Conservation (phyloP, 2,329 filamentous ascomycete genomes). For the Sporothrix humicola region DNA sequence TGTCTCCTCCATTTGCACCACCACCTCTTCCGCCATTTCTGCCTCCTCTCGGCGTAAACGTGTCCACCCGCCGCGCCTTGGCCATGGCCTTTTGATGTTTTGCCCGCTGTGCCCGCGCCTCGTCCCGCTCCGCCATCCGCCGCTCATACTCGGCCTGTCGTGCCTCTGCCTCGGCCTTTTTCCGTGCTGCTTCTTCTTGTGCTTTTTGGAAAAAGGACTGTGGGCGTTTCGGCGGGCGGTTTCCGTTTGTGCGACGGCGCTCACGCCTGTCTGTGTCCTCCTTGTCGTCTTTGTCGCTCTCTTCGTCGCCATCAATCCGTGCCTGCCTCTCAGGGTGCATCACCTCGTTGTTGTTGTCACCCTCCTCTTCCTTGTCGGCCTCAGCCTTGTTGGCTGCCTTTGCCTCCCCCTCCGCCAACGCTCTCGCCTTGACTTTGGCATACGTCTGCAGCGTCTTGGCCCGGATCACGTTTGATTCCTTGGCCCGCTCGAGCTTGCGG, state of each 20-base stretch:
- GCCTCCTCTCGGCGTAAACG: constrained; percentile 62
- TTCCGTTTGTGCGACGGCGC: constrained; percentile 59
- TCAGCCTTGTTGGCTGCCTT: constrained; percentile 25
- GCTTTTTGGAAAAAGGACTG: constrained; percentile 35
- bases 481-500: constrained; percentile 63
- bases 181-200: constrained; percentile 61
- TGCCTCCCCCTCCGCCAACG: constrained; percentile 30
- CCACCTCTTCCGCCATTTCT: neutral
- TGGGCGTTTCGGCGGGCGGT: constrained; percentile 47
- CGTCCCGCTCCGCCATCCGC: constrained; percentile 68
- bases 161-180: constrained; percentile 53
- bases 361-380: constrained; percentile 11
- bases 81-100: constrained; percentile 63
- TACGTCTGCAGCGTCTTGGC: constrained; percentile 94
- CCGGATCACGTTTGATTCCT: constrained; percentile 85
- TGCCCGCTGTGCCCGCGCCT: constrained; percentile 52
- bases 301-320: constrained; percentile 46
- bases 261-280: constrained; percentile 31
- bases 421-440: constrained; percentile 77
- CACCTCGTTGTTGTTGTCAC: constrained; percentile 36
- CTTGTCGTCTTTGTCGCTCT: constrained; percentile 16
- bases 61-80: constrained; percentile 67
- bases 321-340: constrained; percentile 53
- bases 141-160: constrained; percentile 66
- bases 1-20: constrained; percentile 8